Conservation (phyloP, 768 basidiomycete species). For the Lactarius psammicola region DNA sequence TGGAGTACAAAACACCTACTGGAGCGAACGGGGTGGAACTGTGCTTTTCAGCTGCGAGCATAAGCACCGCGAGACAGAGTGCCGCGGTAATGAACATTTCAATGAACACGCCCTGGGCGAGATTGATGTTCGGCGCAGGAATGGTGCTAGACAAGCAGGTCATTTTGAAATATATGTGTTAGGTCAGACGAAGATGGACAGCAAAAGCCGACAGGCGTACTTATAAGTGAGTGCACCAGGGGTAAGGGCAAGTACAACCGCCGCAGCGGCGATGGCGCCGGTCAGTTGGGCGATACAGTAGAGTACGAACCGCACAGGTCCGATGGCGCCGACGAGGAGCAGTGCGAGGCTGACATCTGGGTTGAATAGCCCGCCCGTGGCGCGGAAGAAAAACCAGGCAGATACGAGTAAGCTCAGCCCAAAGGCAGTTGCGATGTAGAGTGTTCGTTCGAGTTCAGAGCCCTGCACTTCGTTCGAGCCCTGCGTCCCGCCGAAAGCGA, state of each 20-base stretch:
- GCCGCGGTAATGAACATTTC: slow-evolving; percentile 68
- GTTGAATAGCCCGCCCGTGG: slow-evolving; percentile 66
- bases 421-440: slow-evolving; percentile 60
- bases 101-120: slow-evolving; percentile 62
- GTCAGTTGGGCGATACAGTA: slow-evolving; percentile 60
- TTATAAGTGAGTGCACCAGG: slow-evolving; percentile 55
- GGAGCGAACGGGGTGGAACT: slow-evolving; percentile 64
- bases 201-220: slow-evolving; percentile 37
- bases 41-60: slow-evolving; percentile 73
- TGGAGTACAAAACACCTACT: slow-evolving; percentile 35
- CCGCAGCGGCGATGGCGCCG: slow-evolving; percentile 60
- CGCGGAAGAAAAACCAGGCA: slow-evolving; percentile 66
- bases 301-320: slow-evolving; percentile 54
- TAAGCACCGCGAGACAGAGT: slow-evolving; percentile 62
- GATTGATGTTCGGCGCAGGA: slow-evolving; percentile 47
- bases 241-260: slow-evolving; percentile 52
- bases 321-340: slow-evolving; percentile 53
- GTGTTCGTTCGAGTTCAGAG: slow-evolving; percentile 39
- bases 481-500: slow-evolving; percentile 65
- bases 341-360: slow-evolving; percentile 61
- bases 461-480: slow-evolving; percentile 44
- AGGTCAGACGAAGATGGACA: neutral
- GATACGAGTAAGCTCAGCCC: slow-evolving; percentile 61
- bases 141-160: slow-evolving; percentile 43
- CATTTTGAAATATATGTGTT: neutral